Base-by-base conservation (phyloP, 345 rosid genomes). In the Lepidium sativum region DNA sequence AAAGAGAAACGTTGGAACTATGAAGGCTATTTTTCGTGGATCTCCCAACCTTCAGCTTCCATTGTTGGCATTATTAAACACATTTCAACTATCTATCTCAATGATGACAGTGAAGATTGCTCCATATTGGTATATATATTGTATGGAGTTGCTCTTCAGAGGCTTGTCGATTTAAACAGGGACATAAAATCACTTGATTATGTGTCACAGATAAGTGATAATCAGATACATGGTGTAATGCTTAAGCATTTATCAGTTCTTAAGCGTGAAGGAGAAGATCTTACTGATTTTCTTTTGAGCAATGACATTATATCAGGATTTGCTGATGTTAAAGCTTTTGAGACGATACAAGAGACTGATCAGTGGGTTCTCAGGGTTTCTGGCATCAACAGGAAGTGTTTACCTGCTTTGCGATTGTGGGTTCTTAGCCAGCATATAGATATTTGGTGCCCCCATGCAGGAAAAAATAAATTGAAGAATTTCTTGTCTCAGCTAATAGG, bases 161-260 rank as follows among this genome's bases (percentile, higher is more conserved):
- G 96, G 77, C 91, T 90, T 69, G 83, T 67, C 70, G 97, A 94
- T 81, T 65, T 94, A 85, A 90, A 86, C 68, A 85, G 87, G 81
- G 78, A 75, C 74, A 80, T 84, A 52, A 86, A 80, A 18, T 81
- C 91, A 67, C 80, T 79, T 25, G 83, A 77, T 65, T 94, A 84
- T 77, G 50, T 86, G 55, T 78, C 77, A 71, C 79, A 79, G 68
- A 77, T 74, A 18, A 79, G 59, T 72, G 80, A 71, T 56, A 63
- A 58, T 77, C 48, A 59, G 57, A 48, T 79, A 43, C 68, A 78
- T 67, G 69, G 32, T 73, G 68, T 82, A 71, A 52, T 70, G 78
- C 65, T 80, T 59, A 82, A 74, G 53, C 67, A 10, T 72, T 66
- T 86, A 50, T 76, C 78, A 55, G 54, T 34, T 51, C 69, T 85